These are phyloP conservation scores for Amoebophrya sp. DNA, from an alignment of 169 alveolate genomes.

Conservation along the genomic window DNA sequence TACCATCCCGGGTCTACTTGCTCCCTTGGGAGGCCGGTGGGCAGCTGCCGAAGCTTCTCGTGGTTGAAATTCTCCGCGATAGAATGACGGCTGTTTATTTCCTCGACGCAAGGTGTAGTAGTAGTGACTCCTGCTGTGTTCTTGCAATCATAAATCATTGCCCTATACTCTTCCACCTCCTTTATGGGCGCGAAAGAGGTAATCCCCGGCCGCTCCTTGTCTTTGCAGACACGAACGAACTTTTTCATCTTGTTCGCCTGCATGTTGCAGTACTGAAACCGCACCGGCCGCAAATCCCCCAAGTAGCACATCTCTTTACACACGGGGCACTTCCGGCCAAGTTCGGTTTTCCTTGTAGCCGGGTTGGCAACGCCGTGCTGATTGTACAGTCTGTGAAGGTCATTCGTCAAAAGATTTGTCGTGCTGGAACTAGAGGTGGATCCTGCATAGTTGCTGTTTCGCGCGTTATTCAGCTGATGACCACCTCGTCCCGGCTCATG, in stretches of 20 bases:
- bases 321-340: not conserved
- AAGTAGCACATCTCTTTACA: not conserved
- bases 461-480: no score
- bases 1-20: not conserved
- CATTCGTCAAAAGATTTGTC: no score
- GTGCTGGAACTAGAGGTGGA: not conserved
- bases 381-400: no score
- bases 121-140: no score
- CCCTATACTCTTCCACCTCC: not conserved
- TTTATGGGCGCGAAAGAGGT: not conserved
- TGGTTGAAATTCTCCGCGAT: not conserved
- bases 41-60: not conserved
- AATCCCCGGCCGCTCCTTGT: not conserved
- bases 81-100: no score
- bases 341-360: no score
- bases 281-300: not conserved
- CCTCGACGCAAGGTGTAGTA: no score
- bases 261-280: not conserved
- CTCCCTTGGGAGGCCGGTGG: not conserved
- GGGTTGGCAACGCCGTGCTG: no score
- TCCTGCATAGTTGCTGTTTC: no score
- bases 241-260: not conserved
- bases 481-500: no score
- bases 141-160: no score
- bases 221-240: not conserved